Evolutionary conservation across 306 rosid genomes (phyloP), one percentile per base, ranked within the genome.

Genomic region (Geum urbanum): DNA sequence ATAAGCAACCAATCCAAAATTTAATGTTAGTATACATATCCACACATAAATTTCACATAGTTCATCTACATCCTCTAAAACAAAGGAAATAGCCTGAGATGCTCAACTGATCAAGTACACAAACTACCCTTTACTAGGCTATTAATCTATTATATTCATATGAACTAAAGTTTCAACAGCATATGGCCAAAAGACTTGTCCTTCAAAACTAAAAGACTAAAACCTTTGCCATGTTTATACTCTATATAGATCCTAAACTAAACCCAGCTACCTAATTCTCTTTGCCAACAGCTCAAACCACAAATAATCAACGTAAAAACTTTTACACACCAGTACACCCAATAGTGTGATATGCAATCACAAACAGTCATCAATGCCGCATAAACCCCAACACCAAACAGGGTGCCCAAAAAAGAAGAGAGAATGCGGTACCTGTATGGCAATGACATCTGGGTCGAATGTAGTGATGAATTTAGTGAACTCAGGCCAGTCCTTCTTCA

Each of bases 371-470:
- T n/a, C 79, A 70, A 63, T 63, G 40, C 51, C 53, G 18, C 46
- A 24, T 49, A 40, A 48, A 61, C 19, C 54, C 52, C 49, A 16
- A 48, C 9, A 35, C 53, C 57, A 39, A 10, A 68, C 14, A 0
- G 15, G 61, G 53, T 7, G 63, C 39, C n/a, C 37, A 32, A 32
- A 19, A 20, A 59, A 44, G 44, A 9, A 67, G 74, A 62, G 44
- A 47, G 18, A 13, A 27, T 35, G 51, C n/a, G 22, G 66, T 39
- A 81, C 97, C 90, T 94, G 98, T 69, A 94, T 77, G 24, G 92
- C 85, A 83, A 94, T 90, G 81, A 85, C 87, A 69, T 90, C 97
- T 32, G 98, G 97, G 55, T 94, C 97, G 74, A 85, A 80, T 48
- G 78, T 76, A 66, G 86, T 39, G 63, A 94, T 39, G 72, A 90